Evolutionary conservation across 1,284 basidiomycete genomes (phyloP), one percentile per base, ranked within the genome.

Genomic region (Trametes pubescens): DNA sequence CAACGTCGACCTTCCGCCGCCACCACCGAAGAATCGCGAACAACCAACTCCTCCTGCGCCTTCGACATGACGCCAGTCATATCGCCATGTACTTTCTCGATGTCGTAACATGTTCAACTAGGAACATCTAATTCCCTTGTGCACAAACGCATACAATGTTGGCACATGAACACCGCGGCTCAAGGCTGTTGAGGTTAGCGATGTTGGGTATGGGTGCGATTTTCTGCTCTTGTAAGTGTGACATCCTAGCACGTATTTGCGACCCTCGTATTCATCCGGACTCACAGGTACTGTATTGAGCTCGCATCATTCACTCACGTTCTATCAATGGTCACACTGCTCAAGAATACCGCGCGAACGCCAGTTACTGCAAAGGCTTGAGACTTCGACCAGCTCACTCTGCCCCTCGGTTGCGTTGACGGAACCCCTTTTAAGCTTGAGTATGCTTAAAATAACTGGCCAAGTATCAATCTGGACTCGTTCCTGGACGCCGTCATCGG

Each of bases 1-100:
- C 68, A 87, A 84, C 61, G 81, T 85, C 47, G 87, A 49, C 79
- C 43, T 69, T 10, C 65, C 65, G 4, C 55, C 65, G 7, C 61
- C 68, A n/a, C 59, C 65, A 22, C 58, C 65, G 24, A 65, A 67
- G 22, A 40, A 51, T 37, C 62, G 51, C 22, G 62, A 66, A 37
- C 59, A 62, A 46, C 35, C 67, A 6, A 24, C 57, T 14, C 38
- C 62, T 3, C 21, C 58, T 14, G 32, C 58, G 9, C 49, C 62
- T 24, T 26, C 35, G 18, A 32, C 52, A 24, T 54, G 24, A 22
- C 22, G 16, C 14, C 13, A 43, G 40, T 16, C 10, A 13, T 38
- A 38, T 38, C 5, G 37, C 11, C 3, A 16, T 16, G 14, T 38
- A 38, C 14, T 13, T 10, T 38, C 2, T 16, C 18, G 7, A 18